These are phyloP conservation scores for Flaveria robusta DNA, from an alignment of 129 eudicot genomes.

Conservation along the genomic window DNA sequence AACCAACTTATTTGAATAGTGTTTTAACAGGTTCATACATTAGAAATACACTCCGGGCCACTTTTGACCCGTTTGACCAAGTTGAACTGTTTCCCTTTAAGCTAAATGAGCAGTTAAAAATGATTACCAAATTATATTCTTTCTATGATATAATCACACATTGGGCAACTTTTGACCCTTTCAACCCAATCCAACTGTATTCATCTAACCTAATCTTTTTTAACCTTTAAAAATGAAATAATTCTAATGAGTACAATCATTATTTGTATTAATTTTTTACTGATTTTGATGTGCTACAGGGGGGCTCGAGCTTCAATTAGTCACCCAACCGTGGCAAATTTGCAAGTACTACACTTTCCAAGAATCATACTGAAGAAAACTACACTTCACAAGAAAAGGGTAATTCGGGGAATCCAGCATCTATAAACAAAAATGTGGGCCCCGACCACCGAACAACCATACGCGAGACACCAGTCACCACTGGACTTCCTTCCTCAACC, in stretches of 20 bases:
- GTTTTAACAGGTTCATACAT: not conserved
- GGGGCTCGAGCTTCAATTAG: constrained; percentile 68
- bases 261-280: not conserved
- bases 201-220: not conserved
- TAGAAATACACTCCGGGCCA: too few species aligned
- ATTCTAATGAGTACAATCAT: not conserved
- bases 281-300: constrained; percentile 45
- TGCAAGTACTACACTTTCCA: constrained; percentile 27
- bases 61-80: too few species aligned
- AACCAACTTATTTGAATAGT: not conserved
- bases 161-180: not conserved
- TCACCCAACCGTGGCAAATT: constrained; percentile 44
- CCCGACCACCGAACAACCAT: constrained; percentile 29
- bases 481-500: constrained; percentile 18
- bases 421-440: constrained; percentile 36
- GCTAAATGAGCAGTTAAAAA: too few species aligned
- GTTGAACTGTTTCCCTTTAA: too few species aligned
- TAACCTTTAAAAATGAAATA: not conserved
- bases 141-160: not conserved
- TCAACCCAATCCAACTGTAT: not conserved
- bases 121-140: too few species aligned
- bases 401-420: constrained; percentile 42
- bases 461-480: constrained; percentile 30
- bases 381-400: constrained; percentile 37
- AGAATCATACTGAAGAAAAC: constrained; percentile 49